phyloP scores from a whole-genome alignment of 495 filamentous ascomycete genomes.

The Physcia stellaris region DNA sequence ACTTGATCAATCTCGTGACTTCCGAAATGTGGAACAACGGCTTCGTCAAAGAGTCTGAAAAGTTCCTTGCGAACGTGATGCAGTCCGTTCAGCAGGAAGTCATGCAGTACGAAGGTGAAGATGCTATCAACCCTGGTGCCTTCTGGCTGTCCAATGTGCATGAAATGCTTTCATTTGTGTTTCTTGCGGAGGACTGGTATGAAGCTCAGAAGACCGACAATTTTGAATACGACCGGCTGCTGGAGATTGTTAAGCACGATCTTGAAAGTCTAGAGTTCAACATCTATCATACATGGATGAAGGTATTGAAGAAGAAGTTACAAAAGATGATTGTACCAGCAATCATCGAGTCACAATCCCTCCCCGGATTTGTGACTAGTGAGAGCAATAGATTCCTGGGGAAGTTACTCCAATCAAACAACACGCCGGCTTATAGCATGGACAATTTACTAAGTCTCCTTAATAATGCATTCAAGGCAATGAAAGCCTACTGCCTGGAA shows the following conservation, averaged over 20 bases:
- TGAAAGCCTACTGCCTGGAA: constrained; percentile 96
- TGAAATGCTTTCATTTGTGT: constrained; percentile 99
- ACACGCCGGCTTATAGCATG: constrained; percentile 91
- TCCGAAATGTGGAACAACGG: constrained; percentile 99
- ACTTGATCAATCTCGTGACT: constrained; percentile 97
- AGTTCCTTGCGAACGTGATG: constrained; percentile 98
- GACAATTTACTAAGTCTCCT: constrained; percentile 93
- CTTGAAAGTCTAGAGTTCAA: constrained; percentile 98
- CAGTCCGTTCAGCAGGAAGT: constrained; percentile 98
- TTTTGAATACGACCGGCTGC: constrained; percentile 91
- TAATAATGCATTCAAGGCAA: constrained; percentile 94
- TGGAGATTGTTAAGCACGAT: constrained; percentile 99
- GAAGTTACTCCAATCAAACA: constrained; percentile 82
- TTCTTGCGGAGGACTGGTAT: constrained; percentile 98
- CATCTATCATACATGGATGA: constrained; percentile 99
- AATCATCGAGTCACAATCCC: constrained; percentile 96
- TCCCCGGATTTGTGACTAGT: constrained; percentile 96
- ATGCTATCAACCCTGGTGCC: constrained; percentile 90
- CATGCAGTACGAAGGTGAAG: constrained; percentile 95
- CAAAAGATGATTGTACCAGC: constrained; percentile 99
- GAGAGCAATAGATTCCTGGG: constrained; percentile 96
- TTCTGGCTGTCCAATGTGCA: constrained; percentile 99
- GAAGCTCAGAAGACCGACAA: constrained; percentile 98
- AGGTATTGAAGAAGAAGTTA: constrained; percentile 96
- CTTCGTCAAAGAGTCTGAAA: constrained; percentile 98